Conservation (phyloP, 2,329 filamentous ascomycete species). For the Monosporascus sp. region DNA sequence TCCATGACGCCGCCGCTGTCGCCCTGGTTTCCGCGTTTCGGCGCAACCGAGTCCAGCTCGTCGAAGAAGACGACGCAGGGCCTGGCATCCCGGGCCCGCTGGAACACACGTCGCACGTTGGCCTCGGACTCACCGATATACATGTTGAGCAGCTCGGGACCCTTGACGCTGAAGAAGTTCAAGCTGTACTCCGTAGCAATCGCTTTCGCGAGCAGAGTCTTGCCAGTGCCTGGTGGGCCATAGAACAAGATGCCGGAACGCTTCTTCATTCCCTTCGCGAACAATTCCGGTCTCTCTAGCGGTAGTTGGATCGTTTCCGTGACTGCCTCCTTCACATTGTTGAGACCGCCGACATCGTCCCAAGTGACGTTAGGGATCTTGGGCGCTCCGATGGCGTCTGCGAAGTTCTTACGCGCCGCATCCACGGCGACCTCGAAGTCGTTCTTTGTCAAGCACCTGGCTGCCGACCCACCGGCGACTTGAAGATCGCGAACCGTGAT, state of each 20-base stretch:
- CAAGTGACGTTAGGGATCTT: slow-evolving; percentile 97
- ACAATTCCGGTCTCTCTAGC: slow-evolving; percentile 84
- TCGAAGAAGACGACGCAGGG: slow-evolving; percentile 94
- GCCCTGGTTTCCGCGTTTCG: slow-evolving; percentile 93
- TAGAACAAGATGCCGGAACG: slow-evolving; percentile 90
- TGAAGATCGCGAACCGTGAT: slow-evolving; percentile 79
- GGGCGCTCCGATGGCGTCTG: slow-evolving; percentile 91
- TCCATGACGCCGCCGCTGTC: slow-evolving; percentile 98
- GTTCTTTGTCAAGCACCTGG: slow-evolving; percentile 69
- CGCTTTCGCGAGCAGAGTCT: slow-evolving; percentile 87
- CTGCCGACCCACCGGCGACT: slow-evolving; percentile 75
- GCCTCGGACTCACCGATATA: slow-evolving; percentile 93
- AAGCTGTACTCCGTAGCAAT: slow-evolving; percentile 91
- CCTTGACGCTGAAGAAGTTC: slow-evolving; percentile 93
- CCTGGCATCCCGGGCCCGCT: slow-evolving; percentile 75
- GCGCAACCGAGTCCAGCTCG: slow-evolving; percentile 87
- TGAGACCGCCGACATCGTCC: slow-evolving; percentile 90
- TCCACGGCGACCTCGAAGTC: slow-evolving; percentile 95
- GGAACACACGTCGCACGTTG: slow-evolving; percentile 84
- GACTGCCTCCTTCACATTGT: slow-evolving; percentile 94
- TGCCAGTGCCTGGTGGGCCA: slow-evolving; percentile 84
- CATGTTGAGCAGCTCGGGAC: slow-evolving; percentile 89
- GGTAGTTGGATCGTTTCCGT: slow-evolving; percentile 95
- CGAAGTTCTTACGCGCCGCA: slow-evolving; percentile 94
- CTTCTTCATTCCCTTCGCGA: slow-evolving; percentile 98